Evolutionary conservation across 2,329 filamentous ascomycete species (phyloP).

Genomic region (Verticillium albo-atrum): DNA sequence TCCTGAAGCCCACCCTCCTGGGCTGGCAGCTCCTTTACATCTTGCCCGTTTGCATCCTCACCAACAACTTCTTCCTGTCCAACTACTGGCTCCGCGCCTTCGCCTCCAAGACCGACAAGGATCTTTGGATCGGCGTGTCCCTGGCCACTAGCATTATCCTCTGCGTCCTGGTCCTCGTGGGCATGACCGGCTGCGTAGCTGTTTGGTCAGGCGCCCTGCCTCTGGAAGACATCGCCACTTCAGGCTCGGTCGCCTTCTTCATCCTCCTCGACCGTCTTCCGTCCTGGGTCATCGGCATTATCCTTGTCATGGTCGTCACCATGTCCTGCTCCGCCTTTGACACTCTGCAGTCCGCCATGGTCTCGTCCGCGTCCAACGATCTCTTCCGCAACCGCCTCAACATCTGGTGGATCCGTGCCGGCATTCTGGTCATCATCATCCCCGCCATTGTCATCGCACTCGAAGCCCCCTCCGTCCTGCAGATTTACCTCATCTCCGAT

Average conservation of each 20-base stretch:
- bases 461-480: conserved; percentile 68
- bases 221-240: conserved; percentile 51
- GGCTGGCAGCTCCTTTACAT: conserved; percentile 88
- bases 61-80: conserved; percentile 83
- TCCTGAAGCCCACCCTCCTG: conserved; percentile 64
- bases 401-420: conserved; percentile 66
- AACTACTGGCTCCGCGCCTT: conserved; percentile 84
- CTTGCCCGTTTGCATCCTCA: conserved; percentile 72
- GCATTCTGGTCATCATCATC: conserved; percentile 68
- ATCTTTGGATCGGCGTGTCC: conserved; percentile 70
- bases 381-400: conserved; percentile 77
- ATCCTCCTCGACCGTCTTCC: conserved; percentile 67
- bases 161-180: conserved; percentile 68
- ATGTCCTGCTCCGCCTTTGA: conserved; percentile 77
- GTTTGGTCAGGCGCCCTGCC: conserved; percentile 73
- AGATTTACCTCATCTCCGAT: conserved; percentile 80
- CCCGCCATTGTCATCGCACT: conserved; percentile 71
- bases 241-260: conserved; percentile 71
- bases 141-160: conserved; percentile 62
- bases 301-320: conserved; percentile 75
- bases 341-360: conserved; percentile 77
- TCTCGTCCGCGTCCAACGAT: conserved; percentile 80
- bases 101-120: conserved; percentile 71
- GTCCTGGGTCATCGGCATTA: conserved; percentile 75
- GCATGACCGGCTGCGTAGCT: conserved; percentile 68